These are phyloP conservation scores for Polygonum aviculare DNA, from an alignment of 148 eudicot genomes.

Conservation along the genomic window DNA sequence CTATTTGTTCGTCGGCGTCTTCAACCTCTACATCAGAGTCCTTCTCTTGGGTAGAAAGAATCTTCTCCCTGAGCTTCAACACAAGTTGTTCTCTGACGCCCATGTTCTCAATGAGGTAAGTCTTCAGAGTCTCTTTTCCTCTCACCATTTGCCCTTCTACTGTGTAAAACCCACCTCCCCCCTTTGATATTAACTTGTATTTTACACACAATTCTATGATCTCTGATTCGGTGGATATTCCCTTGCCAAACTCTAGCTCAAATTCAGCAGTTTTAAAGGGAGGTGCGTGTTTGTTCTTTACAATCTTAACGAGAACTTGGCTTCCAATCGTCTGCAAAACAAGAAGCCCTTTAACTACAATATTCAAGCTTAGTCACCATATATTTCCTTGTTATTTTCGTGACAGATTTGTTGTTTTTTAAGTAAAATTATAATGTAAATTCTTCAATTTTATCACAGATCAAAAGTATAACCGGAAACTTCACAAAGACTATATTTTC, in stretches of 20 bases:
- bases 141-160: slow-evolving; percentile 34
- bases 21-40: slow-evolving; percentile 30
- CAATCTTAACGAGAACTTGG: slow-evolving; percentile 71
- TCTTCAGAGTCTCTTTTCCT: slow-evolving; percentile 62
- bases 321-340: slow-evolving; percentile 67
- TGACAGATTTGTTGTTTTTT: neutral
- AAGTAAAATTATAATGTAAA: neutral
- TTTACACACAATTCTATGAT: slow-evolving; percentile 62
- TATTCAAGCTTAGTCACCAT: neutral
- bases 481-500: neutral
- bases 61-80: slow-evolving; percentile 47
- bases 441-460: neutral
- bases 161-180: slow-evolving; percentile 25
- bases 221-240: slow-evolving; percentile 64
- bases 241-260: slow-evolving; percentile 92
- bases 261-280: slow-evolving; percentile 73
- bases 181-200: slow-evolving; percentile 56
- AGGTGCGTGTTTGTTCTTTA: slow-evolving; percentile 94
- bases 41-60: slow-evolving; percentile 27
- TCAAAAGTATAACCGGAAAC: neutral
- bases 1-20: slow-evolving; percentile 10
- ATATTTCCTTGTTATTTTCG: neutral
- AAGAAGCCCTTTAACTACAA: neutral
- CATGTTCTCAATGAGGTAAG: slow-evolving; percentile 36
- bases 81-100: slow-evolving; percentile 43